Base-by-base conservation (phyloP, 768 basidiomycete genomes). In the Pleurotus giganteus region DNA sequence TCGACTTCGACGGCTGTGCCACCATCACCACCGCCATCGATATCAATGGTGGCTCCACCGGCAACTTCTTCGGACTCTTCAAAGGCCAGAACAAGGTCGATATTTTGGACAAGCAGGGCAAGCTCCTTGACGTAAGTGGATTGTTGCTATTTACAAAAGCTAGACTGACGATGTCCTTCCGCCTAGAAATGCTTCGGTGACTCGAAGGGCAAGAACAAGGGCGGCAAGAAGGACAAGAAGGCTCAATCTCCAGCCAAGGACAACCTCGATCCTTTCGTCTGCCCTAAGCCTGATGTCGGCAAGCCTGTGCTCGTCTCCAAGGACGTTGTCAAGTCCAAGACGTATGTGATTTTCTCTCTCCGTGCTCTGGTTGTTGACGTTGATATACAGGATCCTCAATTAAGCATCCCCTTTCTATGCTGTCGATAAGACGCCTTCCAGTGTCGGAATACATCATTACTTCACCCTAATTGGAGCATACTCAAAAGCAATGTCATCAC, bases 31-130 rank as follows among this genome's bases (percentile, higher is more conserved):
- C 49, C 34, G 31, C 36, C 49, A 36, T 51, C 21, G 49, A 51
- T 24, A 23, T 51, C 49, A 51, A 51, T 15, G 49, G 32, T 37
- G 49, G 49, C 19, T 51, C 49, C 9, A 4, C 31, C 6, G 49
- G 49, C 49, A 51, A 51, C 4, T 51, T 51, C 49, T 51, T 51
- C 32, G 34, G 26, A 11, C n/a, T 51, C 49, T 51, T 51, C 49
- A 47, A 47, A n/a, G 49, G 34, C 49, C 21, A 51, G 5, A 34
- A 51, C 31, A 51, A 34, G 6, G 31, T 51, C 21, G 49, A 51
- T 34, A 37, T 51, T 34, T 19, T 51, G 31, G 49, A 51, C n/a
- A 34, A 28, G 19, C n/a, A 51, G 19, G 49, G 49, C 34, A n/a
- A 23, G 19, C 49, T 51, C 31, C 17, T 51, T 19, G 37, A 51